A percentile compares a stretch with the other conserved stretches of the same genome.
These are phyloP conservation scores for Pistacia integerrima DNA, from an alignment of 345 rosid genomes.

Conservation along the genomic window DNA sequence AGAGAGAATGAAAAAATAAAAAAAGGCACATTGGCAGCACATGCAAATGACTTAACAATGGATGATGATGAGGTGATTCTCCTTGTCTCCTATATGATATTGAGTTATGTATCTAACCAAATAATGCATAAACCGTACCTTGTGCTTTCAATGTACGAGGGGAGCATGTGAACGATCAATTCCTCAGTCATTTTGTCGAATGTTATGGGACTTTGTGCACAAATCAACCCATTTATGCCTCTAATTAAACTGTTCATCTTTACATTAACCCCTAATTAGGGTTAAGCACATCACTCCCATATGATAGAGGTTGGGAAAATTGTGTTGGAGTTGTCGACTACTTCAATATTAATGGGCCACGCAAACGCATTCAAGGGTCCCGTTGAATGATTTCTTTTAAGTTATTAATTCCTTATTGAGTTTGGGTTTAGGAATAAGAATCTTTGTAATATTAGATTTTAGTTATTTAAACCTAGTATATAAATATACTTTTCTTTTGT, in stretches of 20 bases:
- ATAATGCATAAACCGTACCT: neutral
- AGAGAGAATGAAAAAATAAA: neutral
- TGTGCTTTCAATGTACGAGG: conserved; percentile 21
- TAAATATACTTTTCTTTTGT: too few species aligned
- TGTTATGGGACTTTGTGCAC: too few species aligned
- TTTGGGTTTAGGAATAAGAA: too few species aligned
- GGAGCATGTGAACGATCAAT: conserved; percentile 16
- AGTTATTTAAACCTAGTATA: too few species aligned
- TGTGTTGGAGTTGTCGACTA: too few species aligned
- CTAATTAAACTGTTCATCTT: neutral
- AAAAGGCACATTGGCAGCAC: neutral
- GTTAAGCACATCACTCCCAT: neutral
- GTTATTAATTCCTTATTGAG: too few species aligned
- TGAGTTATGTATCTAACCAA: neutral
- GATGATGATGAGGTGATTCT: conserved; percentile 21
- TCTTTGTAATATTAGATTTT: too few species aligned
- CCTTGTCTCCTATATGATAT: conserved; percentile 12
- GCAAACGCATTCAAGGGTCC: too few species aligned
- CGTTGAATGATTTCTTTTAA: too few species aligned
- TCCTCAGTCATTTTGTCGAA: neutral
- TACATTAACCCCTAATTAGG: too few species aligned
- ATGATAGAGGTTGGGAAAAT: neutral
- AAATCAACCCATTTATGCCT: neutral
- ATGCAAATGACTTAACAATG: neutral
- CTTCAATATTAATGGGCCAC: too few species aligned